Evolutionary conservation across 2,329 filamentous ascomycete genomes (phyloP), one percentile per base, ranked within the genome.

Genomic region (Aspergillus sergii): DNA sequence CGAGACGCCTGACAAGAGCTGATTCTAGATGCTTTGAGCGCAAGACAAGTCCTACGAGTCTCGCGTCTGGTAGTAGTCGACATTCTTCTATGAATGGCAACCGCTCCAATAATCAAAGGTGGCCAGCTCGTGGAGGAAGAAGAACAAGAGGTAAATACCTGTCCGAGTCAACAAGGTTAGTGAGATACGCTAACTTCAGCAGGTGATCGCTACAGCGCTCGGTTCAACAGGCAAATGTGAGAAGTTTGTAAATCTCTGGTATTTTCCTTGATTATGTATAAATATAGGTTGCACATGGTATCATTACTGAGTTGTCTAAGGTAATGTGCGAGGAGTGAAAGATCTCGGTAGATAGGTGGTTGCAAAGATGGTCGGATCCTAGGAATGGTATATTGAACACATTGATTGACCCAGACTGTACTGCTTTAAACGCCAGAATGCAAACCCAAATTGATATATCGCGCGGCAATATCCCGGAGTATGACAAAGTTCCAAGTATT

Each of bases 131-230:
- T 39, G 36, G 54, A 14, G 55, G 55, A 26, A 46, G 50, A 26
- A 56, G 46, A 46, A 71, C 71, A 57, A 66, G 73, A 72, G 72
- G 76, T 77, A 70, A 63, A 67, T 34, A 50, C 28, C 23, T 2
- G n/a, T 9, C 10, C 26, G 56, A 32, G 21, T 19, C 23, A 19
- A 28, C 19, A 10, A 28, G 2, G 43, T 26, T 19, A 7, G 16
- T 6, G 39, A 16, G 23, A 21, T 14, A 28, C 57, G 55, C 71
- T 72, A 46, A 73, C 12, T 11, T 41, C 19, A 14, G 19, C 32
- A 77, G 75, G 73, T 26, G 72, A 75, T 14, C 70, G 69, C 34
- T 77, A 78, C 60, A 71, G 65, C 39, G 71, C 72, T 41, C 72
- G 75, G 1, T 78, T 77, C 57, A 71, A 64, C 26, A 68, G 70